A percentile compares a stretch with the other conserved stretches of the same genome.
These are phyloP conservation scores for Alternaria arborescens DNA, from an alignment of 2,329 filamentous ascomycete species.

Conservation along the genomic window DNA sequence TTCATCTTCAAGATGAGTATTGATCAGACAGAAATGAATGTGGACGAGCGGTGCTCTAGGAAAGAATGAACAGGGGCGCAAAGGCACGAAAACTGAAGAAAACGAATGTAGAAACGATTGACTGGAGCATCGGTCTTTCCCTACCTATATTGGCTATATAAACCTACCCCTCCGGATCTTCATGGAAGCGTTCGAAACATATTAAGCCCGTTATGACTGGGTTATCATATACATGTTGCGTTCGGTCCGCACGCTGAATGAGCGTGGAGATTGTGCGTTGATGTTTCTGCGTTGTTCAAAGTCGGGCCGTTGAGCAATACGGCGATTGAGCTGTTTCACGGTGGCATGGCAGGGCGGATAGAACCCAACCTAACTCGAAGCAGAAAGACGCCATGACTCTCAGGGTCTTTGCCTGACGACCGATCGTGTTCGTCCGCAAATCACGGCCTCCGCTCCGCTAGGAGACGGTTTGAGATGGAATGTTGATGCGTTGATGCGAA, in stretches of 20 bases:
- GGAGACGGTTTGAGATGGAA: neutral
- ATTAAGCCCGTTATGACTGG: neutral
- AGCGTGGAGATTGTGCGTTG: neutral
- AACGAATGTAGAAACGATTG: neutral
- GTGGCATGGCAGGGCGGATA: neutral
- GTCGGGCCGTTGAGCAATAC: slow-evolving; percentile 1
- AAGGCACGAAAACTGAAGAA: neutral
- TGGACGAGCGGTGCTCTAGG: neutral
- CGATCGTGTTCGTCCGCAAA: neutral
- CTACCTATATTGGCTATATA: neutral
- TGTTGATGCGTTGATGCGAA: neutral
- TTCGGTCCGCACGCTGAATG: neutral
- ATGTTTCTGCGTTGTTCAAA: neutral
- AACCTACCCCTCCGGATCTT: neutral
- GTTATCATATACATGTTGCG: neutral
- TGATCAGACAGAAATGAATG: neutral
- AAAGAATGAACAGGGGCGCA: neutral
- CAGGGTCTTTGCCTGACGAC: neutral
- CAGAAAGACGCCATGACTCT: neutral
- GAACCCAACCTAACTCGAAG: neutral
- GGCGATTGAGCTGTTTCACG: neutral
- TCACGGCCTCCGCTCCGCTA: neutral
- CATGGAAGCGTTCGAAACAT: neutral
- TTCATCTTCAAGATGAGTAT: slow-evolving; percentile 2
- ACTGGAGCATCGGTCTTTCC: rapidly evolving